Percentiles rank a stretch among this genome's conserved stretches.
Conservation (phyloP, 805 yeast genomes). For the Saccharomycopsis sp. region DNA sequence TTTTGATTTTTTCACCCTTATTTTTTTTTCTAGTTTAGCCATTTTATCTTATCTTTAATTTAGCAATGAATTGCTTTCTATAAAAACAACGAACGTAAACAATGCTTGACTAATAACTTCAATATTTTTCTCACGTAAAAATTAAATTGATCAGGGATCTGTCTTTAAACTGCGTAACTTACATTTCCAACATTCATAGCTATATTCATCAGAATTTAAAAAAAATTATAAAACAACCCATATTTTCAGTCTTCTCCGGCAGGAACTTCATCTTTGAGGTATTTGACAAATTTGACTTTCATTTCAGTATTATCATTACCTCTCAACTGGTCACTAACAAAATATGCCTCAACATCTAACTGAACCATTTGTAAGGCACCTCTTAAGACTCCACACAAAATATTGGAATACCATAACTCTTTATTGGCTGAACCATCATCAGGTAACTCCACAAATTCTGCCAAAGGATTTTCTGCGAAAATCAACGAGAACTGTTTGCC, state of each 20-base stretch:
- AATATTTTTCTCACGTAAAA: no score
- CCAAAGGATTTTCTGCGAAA: constrained; percentile 77
- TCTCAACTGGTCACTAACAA: constrained; percentile 68
- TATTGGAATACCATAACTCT: constrained; percentile 88
- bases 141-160: no score
- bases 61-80: no score
- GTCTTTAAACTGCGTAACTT: no score
- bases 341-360: constrained; percentile 73
- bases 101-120: no score
- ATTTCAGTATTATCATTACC: constrained; percentile 81
- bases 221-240: background rate
- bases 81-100: no score
- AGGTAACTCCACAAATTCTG: constrained; percentile 93
- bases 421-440: constrained; percentile 57
- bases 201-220: background rate
- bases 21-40: no score
- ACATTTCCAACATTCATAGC: background rate
- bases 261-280: constrained; percentile 89
- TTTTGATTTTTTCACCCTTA: no score
- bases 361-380: constrained; percentile 97
- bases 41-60: no score
- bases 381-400: constrained; percentile 78
- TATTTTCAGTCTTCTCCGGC: constrained; percentile 74
- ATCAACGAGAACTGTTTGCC: constrained; percentile 64
- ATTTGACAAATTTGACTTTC: constrained; percentile 55